A percentile compares a stretch with the other conserved stretches of the same genome.
Evolutionary conservation across 495 filamentous ascomycete species (phyloP).

Genomic region (Chaetomidium leptoderma): DNA sequence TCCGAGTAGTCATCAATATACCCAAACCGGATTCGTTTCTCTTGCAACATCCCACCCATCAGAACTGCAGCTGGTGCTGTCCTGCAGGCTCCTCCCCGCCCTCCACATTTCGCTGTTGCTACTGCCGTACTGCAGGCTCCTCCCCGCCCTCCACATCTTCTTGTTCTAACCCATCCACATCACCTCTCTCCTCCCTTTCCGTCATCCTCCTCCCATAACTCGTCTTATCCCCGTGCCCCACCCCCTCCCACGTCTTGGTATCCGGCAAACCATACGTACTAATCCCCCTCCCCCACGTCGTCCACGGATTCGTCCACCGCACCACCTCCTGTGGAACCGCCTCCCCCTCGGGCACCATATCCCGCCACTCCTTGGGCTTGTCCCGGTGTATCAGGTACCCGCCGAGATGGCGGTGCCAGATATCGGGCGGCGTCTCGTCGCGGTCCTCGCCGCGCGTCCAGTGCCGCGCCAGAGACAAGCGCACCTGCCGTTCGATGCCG

Average conservation of each 20-base stretch:
- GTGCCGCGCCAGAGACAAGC: constrained; percentile 26
- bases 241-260: constrained; percentile 34
- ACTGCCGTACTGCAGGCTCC: constrained; percentile 1
- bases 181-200: constrained; percentile 18
- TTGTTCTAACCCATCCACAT: no score
- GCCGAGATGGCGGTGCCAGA: constrained; percentile 32
- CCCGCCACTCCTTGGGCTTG: constrained; percentile 32
- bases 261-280: constrained; percentile 34
- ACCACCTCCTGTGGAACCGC: constrained; percentile 26
- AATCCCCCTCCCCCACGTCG: constrained; percentile 34
- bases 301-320: constrained; percentile 33
- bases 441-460: constrained; percentile 14
- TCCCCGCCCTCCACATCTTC: background rate
- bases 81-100: background rate
- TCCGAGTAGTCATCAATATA: constrained; percentile 13
- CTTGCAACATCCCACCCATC: background rate
- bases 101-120: constrained; percentile 16
- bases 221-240: constrained; percentile 32
- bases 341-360: constrained; percentile 14
- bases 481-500: constrained; percentile 32
- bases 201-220: constrained; percentile 25
- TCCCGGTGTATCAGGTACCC: constrained; percentile 34
- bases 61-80: constrained; percentile 8
- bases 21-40: constrained; percentile 6
- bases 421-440: constrained; percentile 25